These are phyloP conservation scores for Leccinum boreale DNA, from an alignment of 768 basidiomycete species.

Conservation along the genomic window DNA sequence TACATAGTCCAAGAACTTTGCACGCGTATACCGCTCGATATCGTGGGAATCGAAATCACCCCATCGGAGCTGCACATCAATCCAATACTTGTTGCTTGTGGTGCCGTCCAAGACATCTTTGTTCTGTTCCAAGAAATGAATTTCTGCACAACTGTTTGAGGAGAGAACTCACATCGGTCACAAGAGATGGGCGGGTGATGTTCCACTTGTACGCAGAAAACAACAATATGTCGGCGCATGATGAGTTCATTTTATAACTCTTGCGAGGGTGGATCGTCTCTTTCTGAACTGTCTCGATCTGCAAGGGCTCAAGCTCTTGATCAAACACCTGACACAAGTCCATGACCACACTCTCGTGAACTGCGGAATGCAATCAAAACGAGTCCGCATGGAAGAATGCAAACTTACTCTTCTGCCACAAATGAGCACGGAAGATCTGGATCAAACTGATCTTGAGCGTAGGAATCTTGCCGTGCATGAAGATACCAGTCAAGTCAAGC, in stretches of 20 bases:
- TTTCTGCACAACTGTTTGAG: background rate
- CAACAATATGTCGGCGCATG: slow-evolving; percentile 96
- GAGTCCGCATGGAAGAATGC: slow-evolving; percentile 5
- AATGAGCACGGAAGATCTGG: slow-evolving; percentile 99
- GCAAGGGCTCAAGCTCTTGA: slow-evolving; percentile 95
- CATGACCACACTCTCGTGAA: slow-evolving; percentile 92
- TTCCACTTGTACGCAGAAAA: slow-evolving; percentile 99
- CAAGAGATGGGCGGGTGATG: slow-evolving; percentile 91
- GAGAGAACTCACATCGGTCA: slow-evolving; percentile 71
- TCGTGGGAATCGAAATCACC: slow-evolving; percentile 99
- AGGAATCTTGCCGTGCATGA: slow-evolving; percentile 98
- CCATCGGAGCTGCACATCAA: slow-evolving; percentile 93
- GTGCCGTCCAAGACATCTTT: slow-evolving; percentile 98
- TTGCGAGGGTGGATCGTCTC: slow-evolving; percentile 99
- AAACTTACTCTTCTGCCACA: slow-evolving; percentile 97
- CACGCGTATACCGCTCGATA: slow-evolving; percentile 96
- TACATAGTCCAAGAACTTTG: slow-evolving; percentile 98
- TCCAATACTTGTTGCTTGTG: slow-evolving; percentile 98
- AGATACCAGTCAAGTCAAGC: slow-evolving; percentile 94
- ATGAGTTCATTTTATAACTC: slow-evolving; percentile 99
- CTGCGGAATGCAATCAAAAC: slow-evolving; percentile 34
- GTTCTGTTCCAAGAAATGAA: slow-evolving; percentile 43
- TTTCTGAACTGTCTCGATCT: slow-evolving; percentile 99
- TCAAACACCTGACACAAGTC: slow-evolving; percentile 99
- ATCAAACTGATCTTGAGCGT: slow-evolving; percentile 98